Base-by-base conservation (phyloP, 2,329 filamentous ascomycete species). In the Sporothrix pseudoabietina region DNA sequence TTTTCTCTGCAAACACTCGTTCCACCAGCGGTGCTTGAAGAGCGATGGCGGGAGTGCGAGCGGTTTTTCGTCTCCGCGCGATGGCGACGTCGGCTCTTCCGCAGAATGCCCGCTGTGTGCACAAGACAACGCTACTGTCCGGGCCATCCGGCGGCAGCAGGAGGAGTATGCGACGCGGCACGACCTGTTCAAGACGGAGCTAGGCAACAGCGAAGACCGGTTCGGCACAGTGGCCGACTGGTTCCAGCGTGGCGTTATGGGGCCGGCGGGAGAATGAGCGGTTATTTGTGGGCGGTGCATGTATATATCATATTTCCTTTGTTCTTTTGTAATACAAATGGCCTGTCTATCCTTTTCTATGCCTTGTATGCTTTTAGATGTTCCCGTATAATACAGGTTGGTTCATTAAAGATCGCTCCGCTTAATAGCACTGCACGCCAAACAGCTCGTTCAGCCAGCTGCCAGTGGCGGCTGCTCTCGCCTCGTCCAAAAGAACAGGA, bases 1-100 rank as follows among this genome's bases (percentile, higher is more conserved):
- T 80, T 99, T 99, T 81, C 83, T 99, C 76, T 99, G 96, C 84
- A 97, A 97, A 81, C 96, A 99, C 81, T 94, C 91, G 75, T 99
- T 98, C 85, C 96, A 99, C 80, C 93, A 97, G 83, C 87, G 93
- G 63, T 99, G 95, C 81, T 84, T 99, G 79, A 83, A 86, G 70
- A 81, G 80, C 14, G 84, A 83, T 1, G 82, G 81, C 47, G 74
- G 73, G 12, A 76, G 76, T 8, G 74, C 75, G 0, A 82, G 83
- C 41, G 75, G 52, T 84, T 85, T 12, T 90, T 91, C 70, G 87
- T 65, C 72, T 14, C 65, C 65, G 9, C 54, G 6, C 44, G 19
- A 35, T 14, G 30, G 19, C 14, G 47, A 30, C 47, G 26, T 57
- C n/a, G 44, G 44, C 39, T 59, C 69, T 10, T 19, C 71, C 4